Evolutionary conservation across 2,329 filamentous ascomycete genomes (phyloP).

Genomic region (Bipolaris victoriae): DNA sequence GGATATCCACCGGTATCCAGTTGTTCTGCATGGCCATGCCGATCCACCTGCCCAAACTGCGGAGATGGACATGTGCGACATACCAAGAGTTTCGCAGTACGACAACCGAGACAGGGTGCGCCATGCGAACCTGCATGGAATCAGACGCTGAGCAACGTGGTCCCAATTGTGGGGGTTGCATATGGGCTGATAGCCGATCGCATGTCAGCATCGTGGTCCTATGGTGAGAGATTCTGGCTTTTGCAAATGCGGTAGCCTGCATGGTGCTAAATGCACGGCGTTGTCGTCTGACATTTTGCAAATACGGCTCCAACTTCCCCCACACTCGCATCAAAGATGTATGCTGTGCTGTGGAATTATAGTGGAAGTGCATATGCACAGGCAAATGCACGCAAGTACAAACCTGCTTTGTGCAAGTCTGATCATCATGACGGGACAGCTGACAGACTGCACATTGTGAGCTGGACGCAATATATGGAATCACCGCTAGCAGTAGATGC

Average conservation of each 20-base stretch:
- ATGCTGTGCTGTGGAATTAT: conserved; percentile 8
- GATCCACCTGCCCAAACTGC: neutral
- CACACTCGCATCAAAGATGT: conserved; percentile 4
- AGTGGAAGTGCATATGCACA: conserved; percentile 9
- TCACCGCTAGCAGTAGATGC: conserved; percentile 2
- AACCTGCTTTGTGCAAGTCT: conserved; percentile 10
- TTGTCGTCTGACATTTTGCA: conserved; percentile 8
- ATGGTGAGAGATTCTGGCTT: neutral
- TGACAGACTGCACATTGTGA: conserved; percentile 6
- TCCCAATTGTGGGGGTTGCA: conserved; percentile 12
- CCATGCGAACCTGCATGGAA: conserved; percentile 11
- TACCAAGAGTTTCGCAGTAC: neutral
- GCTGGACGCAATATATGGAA: conserved; percentile 11
- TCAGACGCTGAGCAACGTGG: conserved; percentile 11
- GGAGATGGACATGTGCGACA: conserved; percentile 6
- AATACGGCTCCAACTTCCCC: neutral
- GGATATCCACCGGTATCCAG: conserved; percentile 4
- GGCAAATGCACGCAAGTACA: conserved; percentile 5
- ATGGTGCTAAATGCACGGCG: conserved; percentile 8
- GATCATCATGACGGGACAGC: conserved; percentile 17
- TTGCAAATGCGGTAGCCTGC: conserved; percentile 11
- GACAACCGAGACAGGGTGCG: neutral
- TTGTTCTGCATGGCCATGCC: conserved; percentile 5
- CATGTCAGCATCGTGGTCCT: conserved; percentile 8
- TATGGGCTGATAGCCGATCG: conserved; percentile 9